phyloP scores from a whole-genome alignment of 257 asterid genomes.

The Solanum commersonii region DNA sequence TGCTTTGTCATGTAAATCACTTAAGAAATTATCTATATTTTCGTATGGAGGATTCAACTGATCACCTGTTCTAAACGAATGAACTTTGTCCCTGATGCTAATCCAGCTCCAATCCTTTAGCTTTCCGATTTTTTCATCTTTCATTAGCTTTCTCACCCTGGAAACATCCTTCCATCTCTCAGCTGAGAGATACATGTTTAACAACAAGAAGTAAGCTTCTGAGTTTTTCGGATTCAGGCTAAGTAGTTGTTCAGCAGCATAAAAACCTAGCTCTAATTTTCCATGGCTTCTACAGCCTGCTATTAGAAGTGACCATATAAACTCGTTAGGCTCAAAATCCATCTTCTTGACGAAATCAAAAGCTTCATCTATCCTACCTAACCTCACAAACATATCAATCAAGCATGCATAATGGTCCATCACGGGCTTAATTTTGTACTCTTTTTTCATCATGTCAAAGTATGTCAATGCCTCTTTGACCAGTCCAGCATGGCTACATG shows the following conservation, averaged over 20 bases:
- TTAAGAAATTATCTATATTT: conserved; percentile 27
- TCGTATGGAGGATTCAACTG: conserved; percentile 10
- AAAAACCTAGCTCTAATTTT: conserved; percentile 45
- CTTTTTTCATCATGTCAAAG: conserved; percentile 64
- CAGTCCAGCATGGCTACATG: conserved; percentile 86
- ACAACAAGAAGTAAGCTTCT: conserved; percentile 48
- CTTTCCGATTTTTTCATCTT: conserved; percentile 46
- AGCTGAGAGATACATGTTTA: conserved; percentile 66
- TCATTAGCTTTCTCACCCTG: conserved; percentile 63
- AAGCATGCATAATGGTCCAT: conserved; percentile 78
- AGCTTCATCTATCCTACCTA: conserved; percentile 69
- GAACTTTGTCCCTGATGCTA: conserved; percentile 53
- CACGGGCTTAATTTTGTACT: conserved; percentile 55
- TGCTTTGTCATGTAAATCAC: conserved; percentile 38
- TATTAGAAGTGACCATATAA: conserved; percentile 71
- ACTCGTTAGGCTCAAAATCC: conserved; percentile 51
- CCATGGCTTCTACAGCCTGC: conserved; percentile 88
- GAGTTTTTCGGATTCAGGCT: conserved; percentile 57
- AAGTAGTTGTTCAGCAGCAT: conserved; percentile 74
- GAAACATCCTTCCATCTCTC: conserved; percentile 74
- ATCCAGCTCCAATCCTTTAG: conserved; percentile 78
- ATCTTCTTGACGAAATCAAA: conserved; percentile 47
- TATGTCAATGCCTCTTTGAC: conserved; percentile 58
- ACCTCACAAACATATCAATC: conserved; percentile 71
- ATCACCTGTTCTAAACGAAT: conserved; percentile 43